Evolutionary conservation across 2,329 filamentous ascomycete species (phyloP).

Genomic region (Fusarium tupiense): DNA sequence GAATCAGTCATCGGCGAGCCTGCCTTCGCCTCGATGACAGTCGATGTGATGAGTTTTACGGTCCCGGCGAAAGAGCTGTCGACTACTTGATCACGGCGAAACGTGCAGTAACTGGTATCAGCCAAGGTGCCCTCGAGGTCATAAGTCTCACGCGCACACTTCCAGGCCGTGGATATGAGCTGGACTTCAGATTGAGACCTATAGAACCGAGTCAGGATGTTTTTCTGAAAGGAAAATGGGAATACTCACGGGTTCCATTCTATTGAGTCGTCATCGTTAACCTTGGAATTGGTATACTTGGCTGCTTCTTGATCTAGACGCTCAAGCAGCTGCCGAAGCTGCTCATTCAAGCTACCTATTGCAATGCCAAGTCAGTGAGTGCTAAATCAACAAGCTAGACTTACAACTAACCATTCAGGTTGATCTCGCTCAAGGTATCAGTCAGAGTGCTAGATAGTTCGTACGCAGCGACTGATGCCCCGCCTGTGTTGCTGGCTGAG

Average conservation of each 20-base stretch:
- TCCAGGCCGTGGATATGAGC: slow-evolving; percentile 33
- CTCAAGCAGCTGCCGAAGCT: slow-evolving; percentile 27
- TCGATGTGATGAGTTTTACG: slow-evolving; percentile 31
- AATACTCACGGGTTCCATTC: slow-evolving; percentile 33
- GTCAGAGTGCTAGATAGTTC: slow-evolving; percentile 17
- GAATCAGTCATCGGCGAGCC: background rate
- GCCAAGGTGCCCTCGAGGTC: slow-evolving; percentile 1
- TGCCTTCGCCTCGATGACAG: slow-evolving; percentile 5
- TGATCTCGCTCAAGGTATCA: slow-evolving; percentile 17
- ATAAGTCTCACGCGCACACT: slow-evolving; percentile 31
- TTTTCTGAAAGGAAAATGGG: accelerated
- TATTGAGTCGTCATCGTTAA: slow-evolving; percentile 13
- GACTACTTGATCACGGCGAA: slow-evolving; percentile 12
- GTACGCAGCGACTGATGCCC: slow-evolving; percentile 18
- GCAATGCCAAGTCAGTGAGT: background rate
- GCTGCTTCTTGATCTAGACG: slow-evolving; percentile 38
- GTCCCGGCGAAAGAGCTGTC: slow-evolving; percentile 17
- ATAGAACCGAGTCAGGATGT: background rate
- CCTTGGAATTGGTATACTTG: slow-evolving; percentile 33
- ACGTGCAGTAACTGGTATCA: slow-evolving; percentile 18
- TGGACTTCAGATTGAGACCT: slow-evolving; percentile 27
- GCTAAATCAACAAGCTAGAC: background rate
- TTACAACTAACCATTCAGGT: slow-evolving; percentile 5
- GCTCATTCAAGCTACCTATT: slow-evolving; percentile 17
- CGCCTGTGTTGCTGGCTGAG: slow-evolving; percentile 16